Base-by-base conservation (phyloP, 768 basidiomycete species). In the Fistulinella prunicolor region DNA sequence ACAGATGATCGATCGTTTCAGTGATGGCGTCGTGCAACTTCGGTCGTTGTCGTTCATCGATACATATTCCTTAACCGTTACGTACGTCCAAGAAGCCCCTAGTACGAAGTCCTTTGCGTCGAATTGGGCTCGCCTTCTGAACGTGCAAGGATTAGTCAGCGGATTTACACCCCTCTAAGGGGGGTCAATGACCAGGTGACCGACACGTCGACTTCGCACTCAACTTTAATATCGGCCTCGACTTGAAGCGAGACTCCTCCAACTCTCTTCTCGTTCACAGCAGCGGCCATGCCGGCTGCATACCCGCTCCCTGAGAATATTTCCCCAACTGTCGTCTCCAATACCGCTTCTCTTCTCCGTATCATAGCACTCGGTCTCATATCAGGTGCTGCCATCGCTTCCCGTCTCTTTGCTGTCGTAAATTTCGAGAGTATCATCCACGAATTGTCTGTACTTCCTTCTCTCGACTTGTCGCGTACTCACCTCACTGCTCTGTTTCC, bases 351-450 rank as follows among this genome's bases (percentile, higher is more conserved):
- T 42, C 77, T 98, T 57, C 75, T 99, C 57, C 85, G 91, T 55
- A 92, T 95, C 54, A 78, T 96, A 56, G 88, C 94, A 20, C 85
- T 99, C 47, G 77, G 80, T 14, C 76, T 95, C 63, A 97, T 98
- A 60, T 93, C 93, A 46, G 93, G 80, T 57, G 93, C 94, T 61
- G 94, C 96, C 20, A 89, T 97, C 62, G 86, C 94, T 28, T 95
- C 94, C 50, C 85, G 96, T 68, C 77, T 97, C 61, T 99, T 99
- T 64, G 95, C 96, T 55, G 96, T 99, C 60, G 74, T 98, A 54
- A 91, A 97, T 59, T 97, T 96, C 66, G 96, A 99, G 74, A 95
- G 93, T 78, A 93, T 99, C 61, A 98, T 99, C 60, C 95, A 98
- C 70, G 96, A 98, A 77, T 98, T 97, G 94, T 96, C 55, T 59